Base-by-base conservation (phyloP, 139 green algal genomes). In the Edaphochlamys debaryana region DNA sequence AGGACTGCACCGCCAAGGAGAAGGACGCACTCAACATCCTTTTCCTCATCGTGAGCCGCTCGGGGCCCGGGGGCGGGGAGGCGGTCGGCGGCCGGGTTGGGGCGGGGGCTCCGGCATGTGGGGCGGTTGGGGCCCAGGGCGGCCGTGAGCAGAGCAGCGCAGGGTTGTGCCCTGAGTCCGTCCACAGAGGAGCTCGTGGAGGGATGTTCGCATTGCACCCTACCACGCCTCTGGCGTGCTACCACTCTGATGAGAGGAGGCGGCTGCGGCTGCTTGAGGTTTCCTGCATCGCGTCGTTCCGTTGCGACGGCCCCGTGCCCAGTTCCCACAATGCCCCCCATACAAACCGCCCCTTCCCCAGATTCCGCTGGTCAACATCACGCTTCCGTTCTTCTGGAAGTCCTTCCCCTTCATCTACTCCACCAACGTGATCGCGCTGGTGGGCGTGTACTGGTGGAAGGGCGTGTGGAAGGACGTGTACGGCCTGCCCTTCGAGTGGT, bases 21-120 rank as follows among this genome's bases (percentile, higher is more conserved):
- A 99, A 99, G 93, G 97, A 99, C 67, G 96, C 94, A 0, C 91
- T 99, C 25, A 99, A 99, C 88, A 74, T 98, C 42, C 88, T 99
- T 15, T 99, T 99, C 90, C 79, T 99, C 29, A n/a, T 72, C 60
- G 73, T 80, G 40, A 5, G 71, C 7, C 52, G 78, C 94, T n/a
- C n/a, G n/a, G n/a, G n/a, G n/a, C n/a, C 0, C 60, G 67, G 36
- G 7, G 34, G 37, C 34, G 34, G 67, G 8, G 15, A 23, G 37
- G 22, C 23, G 34, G 67, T 19, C 9, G 67, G 37, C 25, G 48
- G 67, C 37, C 8, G 34, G 7, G 19, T 45, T 50, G 62, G 62
- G 8, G n/a, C 30, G 30, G 30, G 17, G 62, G 62, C 62, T 68
- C 8, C 8, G 62, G 27, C 37, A 13, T 45, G 34, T 34, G 13